Conservation (phyloP, 2,329 filamentous ascomycete species). For the Emmonsiellopsis sp. region DNA sequence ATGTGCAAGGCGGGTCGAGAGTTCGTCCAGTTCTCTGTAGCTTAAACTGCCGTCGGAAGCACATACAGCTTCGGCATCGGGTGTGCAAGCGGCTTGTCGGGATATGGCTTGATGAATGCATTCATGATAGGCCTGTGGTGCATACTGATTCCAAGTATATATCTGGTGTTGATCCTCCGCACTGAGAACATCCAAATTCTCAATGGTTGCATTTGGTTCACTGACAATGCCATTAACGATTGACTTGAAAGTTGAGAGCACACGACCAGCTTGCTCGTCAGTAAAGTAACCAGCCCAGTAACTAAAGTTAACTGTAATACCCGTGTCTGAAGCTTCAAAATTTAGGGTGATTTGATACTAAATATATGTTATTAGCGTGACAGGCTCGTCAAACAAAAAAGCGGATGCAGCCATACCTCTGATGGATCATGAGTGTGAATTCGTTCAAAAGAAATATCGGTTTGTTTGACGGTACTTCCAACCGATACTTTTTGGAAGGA, state of each 20-base stretch:
- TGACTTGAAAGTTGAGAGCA: neutral
- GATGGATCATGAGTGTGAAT: constrained; percentile 3
- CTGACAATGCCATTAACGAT: neutral
- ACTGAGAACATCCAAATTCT: neutral
- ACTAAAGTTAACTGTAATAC: neutral
- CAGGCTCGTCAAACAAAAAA: neutral
- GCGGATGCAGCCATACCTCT: constrained; percentile 1
- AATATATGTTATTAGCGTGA: neutral
- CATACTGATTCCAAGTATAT: neutral
- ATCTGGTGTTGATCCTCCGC: neutral
- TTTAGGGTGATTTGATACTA: constrained; percentile 5
- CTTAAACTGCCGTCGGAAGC: neutral
- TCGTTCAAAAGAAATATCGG: neutral
- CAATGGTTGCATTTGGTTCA: neutral
- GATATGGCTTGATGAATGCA: neutral
- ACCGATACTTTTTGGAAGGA: neutral
- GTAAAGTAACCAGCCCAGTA: neutral
- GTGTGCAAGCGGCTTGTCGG: neutral
- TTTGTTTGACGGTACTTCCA: neutral
- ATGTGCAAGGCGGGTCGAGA: neutral
- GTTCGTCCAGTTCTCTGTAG: neutral
- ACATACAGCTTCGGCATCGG: neutral
- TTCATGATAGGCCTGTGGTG: neutral
- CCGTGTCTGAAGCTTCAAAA: neutral
- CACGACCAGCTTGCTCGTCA: neutral